phyloP scores from a whole-genome alignment of 768 basidiomycete species.

The Boletus tomentosulus region DNA sequence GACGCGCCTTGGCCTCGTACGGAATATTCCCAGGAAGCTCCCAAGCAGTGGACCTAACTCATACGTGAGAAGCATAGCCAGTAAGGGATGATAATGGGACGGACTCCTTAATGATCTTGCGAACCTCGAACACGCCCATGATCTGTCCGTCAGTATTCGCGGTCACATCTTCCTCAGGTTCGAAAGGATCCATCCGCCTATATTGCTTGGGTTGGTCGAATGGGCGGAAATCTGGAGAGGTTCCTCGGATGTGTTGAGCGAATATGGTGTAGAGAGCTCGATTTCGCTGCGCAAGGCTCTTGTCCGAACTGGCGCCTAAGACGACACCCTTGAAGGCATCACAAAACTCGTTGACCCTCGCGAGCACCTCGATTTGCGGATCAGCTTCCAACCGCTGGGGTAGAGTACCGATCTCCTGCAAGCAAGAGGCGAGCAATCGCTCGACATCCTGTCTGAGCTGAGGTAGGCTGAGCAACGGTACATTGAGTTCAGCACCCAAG shows the following conservation, averaged over 20 bases:
- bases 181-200: slow-evolving; percentile 7
- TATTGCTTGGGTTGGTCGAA: slow-evolving; percentile 16
- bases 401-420: slow-evolving; percentile 33
- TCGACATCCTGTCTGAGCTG: slow-evolving; percentile 38
- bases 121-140: slow-evolving; percentile 34
- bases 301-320: slow-evolving; percentile 31
- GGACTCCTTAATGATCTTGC: slow-evolving; percentile 33
- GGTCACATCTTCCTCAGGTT: background rate
- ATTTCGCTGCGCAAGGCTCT: slow-evolving; percentile 36
- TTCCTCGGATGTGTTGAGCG: slow-evolving; percentile 33
- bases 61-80: background rate
- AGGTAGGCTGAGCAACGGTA: slow-evolving; percentile 41
- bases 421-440: slow-evolving; percentile 34
- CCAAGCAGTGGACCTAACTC: slow-evolving; percentile 38
- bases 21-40: slow-evolving; percentile 41
- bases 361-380: slow-evolving; percentile 43
- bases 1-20: slow-evolving; percentile 35
- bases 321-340: slow-evolving; percentile 32
- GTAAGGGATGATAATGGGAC: slow-evolving; percentile 1
- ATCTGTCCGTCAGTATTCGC: slow-evolving; percentile 5
- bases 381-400: slow-evolving; percentile 38
- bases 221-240: slow-evolving; percentile 41
- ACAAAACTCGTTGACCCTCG: slow-evolving; percentile 44
- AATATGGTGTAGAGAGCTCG: slow-evolving; percentile 32
- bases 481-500: slow-evolving; percentile 1